These are phyloP conservation scores for Iris macrosiphon DNA, from an alignment of 106 monocot species.

Conservation along the genomic window DNA sequence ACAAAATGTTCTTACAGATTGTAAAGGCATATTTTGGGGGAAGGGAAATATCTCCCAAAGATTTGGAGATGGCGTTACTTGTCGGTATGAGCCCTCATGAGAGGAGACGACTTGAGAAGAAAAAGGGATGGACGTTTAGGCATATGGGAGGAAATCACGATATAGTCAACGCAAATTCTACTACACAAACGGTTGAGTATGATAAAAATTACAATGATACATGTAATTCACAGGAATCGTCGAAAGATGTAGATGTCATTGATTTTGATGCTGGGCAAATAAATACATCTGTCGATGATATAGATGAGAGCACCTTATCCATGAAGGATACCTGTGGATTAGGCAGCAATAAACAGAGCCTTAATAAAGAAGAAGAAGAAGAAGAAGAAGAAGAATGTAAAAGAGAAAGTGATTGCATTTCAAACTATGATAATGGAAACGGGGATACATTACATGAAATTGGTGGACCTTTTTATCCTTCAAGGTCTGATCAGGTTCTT, in stretches of 20 bases:
- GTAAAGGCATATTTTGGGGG: constrained; percentile 84
- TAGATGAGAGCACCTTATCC: not conserved
- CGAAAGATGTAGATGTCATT: constrained; percentile 5
- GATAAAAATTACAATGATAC: constrained; percentile 3
- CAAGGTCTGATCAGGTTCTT: constrained; percentile 5
- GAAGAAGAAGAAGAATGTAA: constrained; percentile 9
- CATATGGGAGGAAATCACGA: constrained; percentile 3
- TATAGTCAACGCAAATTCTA: constrained; percentile 7
- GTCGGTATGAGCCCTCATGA: constrained; percentile 93
- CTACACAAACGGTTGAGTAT: constrained; percentile 8
- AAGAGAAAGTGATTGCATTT: constrained; percentile 5
- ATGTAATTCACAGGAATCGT: constrained; percentile 2
- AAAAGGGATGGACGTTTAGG: constrained; percentile 50
- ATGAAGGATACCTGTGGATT: constrained; percentile 12
- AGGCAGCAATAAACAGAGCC: not conserved
- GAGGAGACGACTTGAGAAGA: constrained; percentile 69
- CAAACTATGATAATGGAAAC: constrained; percentile 8
- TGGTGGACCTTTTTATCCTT: not conserved
- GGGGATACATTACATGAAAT: constrained; percentile 4
- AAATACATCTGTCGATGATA: constrained; percentile 7
- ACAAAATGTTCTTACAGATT: constrained; percentile 28
- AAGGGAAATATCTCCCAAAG: constrained; percentile 58
- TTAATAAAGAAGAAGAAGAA: not conserved
- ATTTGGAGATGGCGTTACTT: constrained; percentile 77
- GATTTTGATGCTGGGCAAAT: not conserved